Evolutionary conservation across 768 basidiomycete genomes (phyloP).

Genomic region (Terana coerulea): DNA sequence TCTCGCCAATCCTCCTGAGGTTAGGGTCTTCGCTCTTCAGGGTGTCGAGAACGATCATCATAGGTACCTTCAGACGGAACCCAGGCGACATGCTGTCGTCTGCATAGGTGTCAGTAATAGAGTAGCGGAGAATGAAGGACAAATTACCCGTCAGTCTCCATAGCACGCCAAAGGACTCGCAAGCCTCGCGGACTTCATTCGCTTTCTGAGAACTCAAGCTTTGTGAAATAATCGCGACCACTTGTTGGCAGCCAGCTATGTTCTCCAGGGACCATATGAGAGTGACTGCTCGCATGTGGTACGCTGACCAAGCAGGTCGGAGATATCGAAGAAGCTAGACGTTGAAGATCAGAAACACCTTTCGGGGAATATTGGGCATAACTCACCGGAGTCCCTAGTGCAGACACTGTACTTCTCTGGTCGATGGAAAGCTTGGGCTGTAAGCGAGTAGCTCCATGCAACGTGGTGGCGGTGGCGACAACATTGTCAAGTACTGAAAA

Average conservation of each 20-base stretch:
- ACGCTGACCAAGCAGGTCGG: conserved; percentile 55
- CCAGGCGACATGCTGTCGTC: conserved; percentile 84
- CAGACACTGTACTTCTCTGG: conserved; percentile 49
- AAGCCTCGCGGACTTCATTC: conserved; percentile 48
- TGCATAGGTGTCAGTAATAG: conserved; percentile 27
- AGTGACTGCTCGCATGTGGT: conserved; percentile 78
- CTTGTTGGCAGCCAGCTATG: conserved; percentile 49
- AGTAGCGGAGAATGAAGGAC: neutral
- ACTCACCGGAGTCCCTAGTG: conserved; percentile 53
- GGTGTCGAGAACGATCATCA: conserved; percentile 85
- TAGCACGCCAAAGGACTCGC: conserved; percentile 87
- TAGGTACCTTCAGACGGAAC: conserved; percentile 75
- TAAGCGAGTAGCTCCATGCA: conserved; percentile 49
- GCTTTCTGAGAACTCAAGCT: conserved; percentile 57
- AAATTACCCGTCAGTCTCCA: conserved; percentile 81
- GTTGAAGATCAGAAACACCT: conserved; percentile 4
- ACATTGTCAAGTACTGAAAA: conserved; percentile 69
- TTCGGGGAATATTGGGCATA: neutral
- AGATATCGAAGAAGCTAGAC: conserved; percentile 71
- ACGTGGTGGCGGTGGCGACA: conserved; percentile 49
- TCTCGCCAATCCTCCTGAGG: conserved; percentile 79
- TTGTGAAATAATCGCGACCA: conserved; percentile 78
- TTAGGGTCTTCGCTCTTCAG: conserved; percentile 72
- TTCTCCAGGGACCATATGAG: conserved; percentile 79
- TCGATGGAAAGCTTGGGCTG: conserved; percentile 53